Evolutionary conservation across 164 flowering plant genomes (phyloP).

Genomic region (Macadamia tetraphylla): DNA sequence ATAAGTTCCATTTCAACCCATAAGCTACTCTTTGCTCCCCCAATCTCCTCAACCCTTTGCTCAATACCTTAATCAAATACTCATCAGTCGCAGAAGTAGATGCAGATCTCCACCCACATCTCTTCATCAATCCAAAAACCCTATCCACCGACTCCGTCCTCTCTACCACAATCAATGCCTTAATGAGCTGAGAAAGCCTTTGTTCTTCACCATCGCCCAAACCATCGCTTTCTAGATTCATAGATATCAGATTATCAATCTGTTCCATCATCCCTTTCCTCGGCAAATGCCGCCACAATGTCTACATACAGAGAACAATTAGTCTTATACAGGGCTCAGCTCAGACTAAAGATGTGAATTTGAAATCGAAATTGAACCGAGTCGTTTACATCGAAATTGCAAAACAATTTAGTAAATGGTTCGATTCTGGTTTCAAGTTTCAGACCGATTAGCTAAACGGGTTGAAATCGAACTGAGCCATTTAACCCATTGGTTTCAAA

Average conservation of each 20-base stretch:
- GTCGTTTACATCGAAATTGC: too few species aligned
- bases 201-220: constrained; percentile 25
- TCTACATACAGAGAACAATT: too few species aligned
- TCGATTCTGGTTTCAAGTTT: too few species aligned
- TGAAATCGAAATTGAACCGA: too few species aligned
- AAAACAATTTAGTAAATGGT: too few species aligned
- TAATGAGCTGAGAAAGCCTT: constrained; percentile 47
- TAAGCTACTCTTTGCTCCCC: constrained; percentile 54
- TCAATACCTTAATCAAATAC: constrained; percentile 58
- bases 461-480: too few species aligned
- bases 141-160: constrained; percentile 51
- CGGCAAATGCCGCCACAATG: too few species aligned
- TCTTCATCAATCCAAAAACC: constrained; percentile 59
- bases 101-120: constrained; percentile 33
- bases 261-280: too few species aligned
- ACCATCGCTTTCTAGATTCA: constrained; percentile 29
- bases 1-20: constrained; percentile 45
- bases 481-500: too few species aligned
- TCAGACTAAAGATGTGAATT: too few species aligned
- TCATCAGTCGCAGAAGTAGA: constrained; percentile 34
- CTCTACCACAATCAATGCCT: constrained; percentile 45
- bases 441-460: too few species aligned
- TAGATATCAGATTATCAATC: constrained; percentile 41
- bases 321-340: too few species aligned
- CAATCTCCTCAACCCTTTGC: constrained; percentile 59